These are phyloP conservation scores for Mycena alexandri DNA, from an alignment of 768 basidiomycete genomes.

Conservation along the genomic window DNA sequence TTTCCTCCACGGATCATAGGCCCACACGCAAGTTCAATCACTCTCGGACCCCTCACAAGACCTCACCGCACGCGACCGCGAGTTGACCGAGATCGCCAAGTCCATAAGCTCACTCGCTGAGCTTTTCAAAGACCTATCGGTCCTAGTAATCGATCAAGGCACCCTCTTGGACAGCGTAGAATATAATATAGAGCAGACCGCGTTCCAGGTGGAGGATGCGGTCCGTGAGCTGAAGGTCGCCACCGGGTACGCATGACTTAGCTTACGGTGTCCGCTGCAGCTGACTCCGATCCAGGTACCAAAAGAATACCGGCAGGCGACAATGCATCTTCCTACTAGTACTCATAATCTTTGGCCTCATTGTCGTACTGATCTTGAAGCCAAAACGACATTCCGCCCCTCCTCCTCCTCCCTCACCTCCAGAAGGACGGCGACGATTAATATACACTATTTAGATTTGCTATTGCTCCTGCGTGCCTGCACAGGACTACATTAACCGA, in stretches of 20 bases:
- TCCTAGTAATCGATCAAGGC: constrained; percentile 97
- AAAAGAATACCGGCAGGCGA: constrained; percentile 92
- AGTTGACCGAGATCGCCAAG: constrained; percentile 90
- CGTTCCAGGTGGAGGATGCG: constrained; percentile 83
- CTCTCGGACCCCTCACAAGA: constrained; percentile 55
- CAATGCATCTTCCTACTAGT: constrained; percentile 94
- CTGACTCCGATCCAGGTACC: constrained; percentile 70
- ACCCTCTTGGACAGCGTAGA: constrained; percentile 96
- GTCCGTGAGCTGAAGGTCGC: constrained; percentile 88
- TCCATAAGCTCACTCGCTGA: constrained; percentile 93
- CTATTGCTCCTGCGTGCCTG: constrained; percentile 15
- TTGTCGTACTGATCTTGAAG: constrained; percentile 93
- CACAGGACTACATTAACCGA: constrained; percentile 4
- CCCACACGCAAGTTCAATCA: constrained; percentile 50
- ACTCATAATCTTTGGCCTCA: constrained; percentile 88
- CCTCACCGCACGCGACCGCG: constrained; percentile 66
- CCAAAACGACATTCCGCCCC: constrained; percentile 68
- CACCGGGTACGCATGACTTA: constrained; percentile 67
- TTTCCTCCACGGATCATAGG: constrained; percentile 35
- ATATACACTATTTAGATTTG: constrained; percentile 28
- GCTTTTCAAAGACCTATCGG: constrained; percentile 94
- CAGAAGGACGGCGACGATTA: constrained; percentile 21
- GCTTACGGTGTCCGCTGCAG: constrained; percentile 4
- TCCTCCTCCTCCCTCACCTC: constrained; percentile 13
- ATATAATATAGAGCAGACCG: constrained; percentile 96